These are phyloP conservation scores for Ensete glaucum DNA, from an alignment of 176 grass and related monocot genomes.

Conservation along the genomic window DNA sequence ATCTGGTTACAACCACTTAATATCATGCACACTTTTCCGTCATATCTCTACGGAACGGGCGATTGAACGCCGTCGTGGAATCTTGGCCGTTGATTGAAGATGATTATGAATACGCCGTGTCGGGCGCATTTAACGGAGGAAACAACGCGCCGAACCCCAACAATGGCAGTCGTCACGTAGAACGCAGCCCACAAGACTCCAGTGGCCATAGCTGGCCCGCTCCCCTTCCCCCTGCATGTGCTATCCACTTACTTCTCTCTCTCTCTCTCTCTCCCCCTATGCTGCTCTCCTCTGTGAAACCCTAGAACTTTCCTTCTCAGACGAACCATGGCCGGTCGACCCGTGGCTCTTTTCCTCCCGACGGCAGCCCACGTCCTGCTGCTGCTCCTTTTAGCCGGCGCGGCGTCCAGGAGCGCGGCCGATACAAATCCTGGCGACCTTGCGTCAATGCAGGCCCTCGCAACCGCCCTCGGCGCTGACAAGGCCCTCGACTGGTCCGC, in stretches of 20 bases:
- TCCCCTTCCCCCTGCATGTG: not conserved
- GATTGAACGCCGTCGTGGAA: too few species aligned
- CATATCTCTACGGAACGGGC: too few species aligned
- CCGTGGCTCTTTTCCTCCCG: not conserved
- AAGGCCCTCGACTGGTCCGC: slow-evolving; percentile 18
- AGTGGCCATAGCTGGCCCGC: not conserved
- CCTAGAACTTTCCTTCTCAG: not conserved
- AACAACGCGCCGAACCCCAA: not conserved
- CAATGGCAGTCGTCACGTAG: not conserved
- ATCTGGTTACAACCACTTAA: too few species aligned
- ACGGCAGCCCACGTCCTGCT: not conserved
- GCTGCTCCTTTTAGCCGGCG: not conserved
- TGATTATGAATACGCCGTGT: too few species aligned
- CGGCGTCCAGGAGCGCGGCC: not conserved
- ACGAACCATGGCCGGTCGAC: not conserved
- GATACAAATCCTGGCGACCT: slow-evolving; percentile 14
- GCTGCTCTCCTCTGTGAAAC: not conserved
- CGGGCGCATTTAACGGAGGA: too few species aligned
- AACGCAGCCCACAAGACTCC: not conserved
- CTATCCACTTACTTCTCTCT: not conserved
- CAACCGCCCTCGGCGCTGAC: slow-evolving; percentile 9
- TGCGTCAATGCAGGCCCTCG: slow-evolving; percentile 27
- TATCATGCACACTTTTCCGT: too few species aligned
- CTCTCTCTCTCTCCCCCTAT: not conserved
- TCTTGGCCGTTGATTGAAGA: too few species aligned